Evolutionary conservation across 352 stramenopile genomes (phyloP).

Genomic region (Pythium sp.): DNA sequence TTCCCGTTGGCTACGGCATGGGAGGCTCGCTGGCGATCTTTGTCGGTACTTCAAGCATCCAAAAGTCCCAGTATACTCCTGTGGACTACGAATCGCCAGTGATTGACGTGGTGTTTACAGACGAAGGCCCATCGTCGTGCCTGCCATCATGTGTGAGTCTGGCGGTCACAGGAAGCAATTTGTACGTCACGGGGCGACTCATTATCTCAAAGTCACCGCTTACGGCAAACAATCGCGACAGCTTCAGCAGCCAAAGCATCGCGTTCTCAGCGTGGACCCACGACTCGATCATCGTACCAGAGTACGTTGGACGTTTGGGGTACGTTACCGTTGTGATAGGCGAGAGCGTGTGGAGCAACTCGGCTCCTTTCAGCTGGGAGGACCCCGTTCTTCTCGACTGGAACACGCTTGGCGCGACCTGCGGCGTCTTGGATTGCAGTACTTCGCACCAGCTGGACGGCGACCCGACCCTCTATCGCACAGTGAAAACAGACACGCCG

Average conservation of each 20-base stretch:
- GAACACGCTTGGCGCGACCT: constrained; percentile 44
- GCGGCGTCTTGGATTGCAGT: constrained; percentile 38
- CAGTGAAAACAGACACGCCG: constrained; percentile 18
- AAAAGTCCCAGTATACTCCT: constrained; percentile 28
- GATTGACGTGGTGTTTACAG: constrained; percentile 54
- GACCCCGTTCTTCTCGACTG: constrained; percentile 55
- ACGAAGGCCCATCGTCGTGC: constrained; percentile 52
- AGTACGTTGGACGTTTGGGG: constrained; percentile 39
- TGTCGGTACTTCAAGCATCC: constrained; percentile 36
- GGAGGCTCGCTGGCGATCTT: constrained; percentile 34
- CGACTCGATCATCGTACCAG: constrained; percentile 34
- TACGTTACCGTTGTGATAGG: constrained; percentile 55
- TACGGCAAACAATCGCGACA: constrained; percentile 18
- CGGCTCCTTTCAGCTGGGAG: constrained; percentile 54
- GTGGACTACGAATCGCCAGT: constrained; percentile 41
- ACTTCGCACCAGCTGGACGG: constrained; percentile 48
- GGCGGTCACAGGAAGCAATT: constrained; percentile 48
- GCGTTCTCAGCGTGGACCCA: constrained; percentile 38
- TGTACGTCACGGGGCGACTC: constrained; percentile 40
- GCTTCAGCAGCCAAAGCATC: constrained; percentile 23
- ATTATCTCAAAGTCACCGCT: constrained; percentile 44
- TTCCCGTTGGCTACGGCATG: constrained; percentile 41
- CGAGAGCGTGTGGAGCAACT: constrained; percentile 46
- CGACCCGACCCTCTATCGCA: constrained; percentile 36
- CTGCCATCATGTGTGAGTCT: constrained; percentile 46